Base-by-base conservation (phyloP, 495 filamentous ascomycete genomes). In the Neurospora tetrasperma region DNA sequence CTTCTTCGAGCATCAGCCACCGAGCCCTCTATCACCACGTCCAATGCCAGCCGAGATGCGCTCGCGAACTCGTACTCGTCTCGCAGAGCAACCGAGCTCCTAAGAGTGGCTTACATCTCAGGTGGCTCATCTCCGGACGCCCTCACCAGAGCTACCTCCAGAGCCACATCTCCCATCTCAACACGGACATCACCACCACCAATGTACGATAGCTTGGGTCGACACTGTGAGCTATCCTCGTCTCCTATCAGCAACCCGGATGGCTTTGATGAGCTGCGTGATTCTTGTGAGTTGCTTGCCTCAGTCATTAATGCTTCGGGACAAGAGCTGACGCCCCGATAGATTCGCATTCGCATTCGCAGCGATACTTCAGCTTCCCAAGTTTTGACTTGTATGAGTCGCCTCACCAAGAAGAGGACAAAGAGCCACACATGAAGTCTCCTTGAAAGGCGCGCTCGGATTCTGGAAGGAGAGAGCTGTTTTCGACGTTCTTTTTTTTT, bases 321-420 rank as follows among this genome's bases (percentile, higher is more conserved):
- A 12, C 31, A 6, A 27, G 16, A 54, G 66, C 78, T 80, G 66
- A 77, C 77, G 35, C 27, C 1, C 35, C 27, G 27, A 38, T 35
- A 66, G 54, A 66, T 27, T 38, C 62, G 27, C 70, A 27, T 31
- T 20, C 72, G 84, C 83, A 76, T 35, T 81, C 81, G 10, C 83
- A 78, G 14, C 82, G 84, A 69, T 88, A 88, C 73, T 86, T 87
- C 72, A 87, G 85, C 81, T 88, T 88, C 77, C 86, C 86, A 20
- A 88, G 84, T 79, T 87, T 88, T 74, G 86, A 88, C 69, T 76
- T 80, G 66, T 85, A 84, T 78, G 83, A 84, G 44, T 80, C 77
- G 16, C 80, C 77, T 69, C 81, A 82, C 68, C 75, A 80, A 59
- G 80, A 81, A 11, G 82, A 85, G 27, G 74, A 79, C n/a, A 78